Evolutionary conservation across 2,329 filamentous ascomycete species (phyloP), one percentile per base, ranked within the genome.

Genomic region (Verticillium tricorpus): DNA sequence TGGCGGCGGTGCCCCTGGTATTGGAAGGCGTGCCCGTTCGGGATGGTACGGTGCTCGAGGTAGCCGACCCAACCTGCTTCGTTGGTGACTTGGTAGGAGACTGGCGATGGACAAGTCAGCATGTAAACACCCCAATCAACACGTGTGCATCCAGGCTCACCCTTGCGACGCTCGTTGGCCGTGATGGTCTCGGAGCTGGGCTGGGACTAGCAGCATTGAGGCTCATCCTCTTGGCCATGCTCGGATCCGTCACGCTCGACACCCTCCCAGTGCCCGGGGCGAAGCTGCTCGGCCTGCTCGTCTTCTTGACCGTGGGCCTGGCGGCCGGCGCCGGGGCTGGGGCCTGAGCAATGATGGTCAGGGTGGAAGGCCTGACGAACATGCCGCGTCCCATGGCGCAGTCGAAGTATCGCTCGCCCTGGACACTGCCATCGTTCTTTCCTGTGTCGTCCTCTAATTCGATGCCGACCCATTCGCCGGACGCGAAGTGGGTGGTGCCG

Each of bases 341-440:
- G 34, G 78, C 71, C 61, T 85, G 78, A 57, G 81, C 80, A 60
- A 89, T 75, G 65, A 88, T 79, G 14, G 82, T 83, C 58, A 95
- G 81, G 62, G 89, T 89, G 60, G 84, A 78, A 34, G 92, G 88
- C 65, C 91, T 86, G 61, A 97, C 85, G 70, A 99, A 98, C 86
- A 99, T 95, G 71, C 88, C 88, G 66, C 81, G 81, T 50, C 81
- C 92, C 86, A 84, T 89, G 76, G 72, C 83, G 77, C 94, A 98
- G 58, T 93, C 87, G 69, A 97, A 98, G 73, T 98, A 98, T 22
- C 92, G 83, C 72, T 92, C 85, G 64, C 92, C 93, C 74, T 94
- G 86, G 56, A 98, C 92, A 61, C 90, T 89, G 66, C 94, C 94
- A 82, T 98, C 92, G 70, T 98, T 98, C 80, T 98, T 98, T 35